phyloP scores from a whole-genome alignment of 73 alveolate species.

The Paramecium sonneborni region DNA sequence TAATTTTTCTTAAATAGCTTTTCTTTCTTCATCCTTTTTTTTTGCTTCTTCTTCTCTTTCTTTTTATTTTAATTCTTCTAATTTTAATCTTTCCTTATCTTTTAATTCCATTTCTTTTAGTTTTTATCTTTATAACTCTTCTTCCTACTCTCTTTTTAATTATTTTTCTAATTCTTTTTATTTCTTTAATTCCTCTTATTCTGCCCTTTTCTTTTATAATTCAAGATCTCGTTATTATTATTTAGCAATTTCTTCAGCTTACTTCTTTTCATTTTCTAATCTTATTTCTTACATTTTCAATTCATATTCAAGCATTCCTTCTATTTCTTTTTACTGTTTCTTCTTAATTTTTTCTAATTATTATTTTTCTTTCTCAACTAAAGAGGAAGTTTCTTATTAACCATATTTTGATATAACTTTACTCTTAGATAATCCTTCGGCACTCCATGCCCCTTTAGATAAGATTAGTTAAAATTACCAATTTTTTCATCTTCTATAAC shows the following conservation, averaged over 20 bases:
- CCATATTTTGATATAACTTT: neutral
- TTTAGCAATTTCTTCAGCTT: neutral
- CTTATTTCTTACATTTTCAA: slow-evolving; percentile 46
- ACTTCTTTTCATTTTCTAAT: neutral
- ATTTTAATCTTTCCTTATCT: slow-evolving; percentile 35
- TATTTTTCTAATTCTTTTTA: slow-evolving; percentile 23
- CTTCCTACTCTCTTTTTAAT: slow-evolving; percentile 11
- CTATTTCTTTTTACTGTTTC: neutral
- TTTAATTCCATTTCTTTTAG: slow-evolving; percentile 5
- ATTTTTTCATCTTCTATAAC: slow-evolving; percentile 40
- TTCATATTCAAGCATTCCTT: slow-evolving; percentile 10
- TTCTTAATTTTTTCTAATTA: neutral
- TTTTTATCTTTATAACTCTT: neutral
- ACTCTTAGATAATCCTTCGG: neutral
- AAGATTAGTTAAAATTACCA: neutral
- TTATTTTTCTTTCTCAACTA: neutral
- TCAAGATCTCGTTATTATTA: slow-evolving; percentile 48
- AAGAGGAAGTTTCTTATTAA: neutral
- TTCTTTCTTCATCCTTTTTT: neutral
- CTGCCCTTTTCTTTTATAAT: slow-evolving; percentile 50
- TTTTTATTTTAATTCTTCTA: neutral
- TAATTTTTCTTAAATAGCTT: neutral
- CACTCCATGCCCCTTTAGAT: neutral
- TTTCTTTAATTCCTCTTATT: slow-evolving; percentile 25
- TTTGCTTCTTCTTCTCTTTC: slow-evolving; percentile 49